Base-by-base conservation (phyloP, 2,329 filamentous ascomycete species). In the Domatiomyces globalis region DNA sequence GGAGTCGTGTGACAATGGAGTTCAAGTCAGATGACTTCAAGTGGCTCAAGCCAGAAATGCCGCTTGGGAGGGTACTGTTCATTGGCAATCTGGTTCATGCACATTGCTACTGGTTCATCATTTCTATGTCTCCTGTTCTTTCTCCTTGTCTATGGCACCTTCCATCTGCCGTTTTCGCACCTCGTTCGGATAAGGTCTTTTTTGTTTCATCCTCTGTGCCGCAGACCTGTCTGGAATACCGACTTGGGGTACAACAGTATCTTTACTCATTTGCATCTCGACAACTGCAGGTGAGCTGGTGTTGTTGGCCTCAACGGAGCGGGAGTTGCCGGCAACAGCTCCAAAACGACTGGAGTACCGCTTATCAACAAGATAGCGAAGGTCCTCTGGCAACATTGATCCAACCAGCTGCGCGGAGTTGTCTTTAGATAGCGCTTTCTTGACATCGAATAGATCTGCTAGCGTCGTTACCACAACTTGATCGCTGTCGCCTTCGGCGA, bases 81-180 rank as follows among this genome's bases (percentile, higher is more conserved):
- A n/a, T n/a, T n/a, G n/a, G n/a, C n/a, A n/a, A n/a, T n/a, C n/a
- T n/a, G n/a, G n/a, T n/a, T n/a, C 15, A 39, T 12, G 2, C 15
- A 39, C 33, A 39, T 15, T 39, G 33, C 33, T 5, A 5, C 4
- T 5, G 33, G 15, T 39, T 15, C 33, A 39, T 2, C 9, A 33
- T 33, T 5, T 33, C 29, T 12, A 3, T 33, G 8, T 2, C 8
- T 5, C 29, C 29, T 7, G 22, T 5, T 10, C 33, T 27, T 49
- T 10, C 2, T 19, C 43, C 15, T 45, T 4, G 10, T 6, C 71
- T 94, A 1, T 87, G 19, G n/a, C 43, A 18, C 43, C 43, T 2
- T 17, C 43, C n/a, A n/a, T 19, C 19, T 45, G 43, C n/a, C 43
- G 43, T 19, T 45, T 45, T 45, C 43, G 19, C 4, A 45, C 19